A percentile compares a stretch with the other conserved stretches of the same genome.
Evolutionary conservation across 768 basidiomycete genomes (phyloP).

Genomic region (Hericium alpestre): DNA sequence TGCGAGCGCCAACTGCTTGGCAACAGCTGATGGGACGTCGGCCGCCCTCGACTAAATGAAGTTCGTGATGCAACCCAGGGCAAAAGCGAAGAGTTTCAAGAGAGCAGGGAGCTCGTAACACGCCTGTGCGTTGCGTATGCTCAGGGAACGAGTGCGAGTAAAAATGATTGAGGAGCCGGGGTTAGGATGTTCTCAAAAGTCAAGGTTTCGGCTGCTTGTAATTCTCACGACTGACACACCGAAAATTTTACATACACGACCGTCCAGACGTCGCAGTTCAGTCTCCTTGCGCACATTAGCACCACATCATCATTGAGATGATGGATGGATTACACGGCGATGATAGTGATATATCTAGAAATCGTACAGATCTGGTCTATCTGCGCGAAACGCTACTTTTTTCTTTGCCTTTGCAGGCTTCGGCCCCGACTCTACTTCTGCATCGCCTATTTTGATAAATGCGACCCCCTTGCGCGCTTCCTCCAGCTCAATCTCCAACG

Average conservation of each 20-base stretch:
- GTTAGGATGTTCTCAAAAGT: too few relatives aligned
- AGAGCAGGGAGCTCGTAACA: too few relatives aligned
- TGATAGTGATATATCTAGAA: conserved; percentile 22
- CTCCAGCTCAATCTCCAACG: conserved; percentile 36
- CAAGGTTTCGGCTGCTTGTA: too few relatives aligned
- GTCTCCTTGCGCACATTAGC: neutral
- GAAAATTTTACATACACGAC: neutral
- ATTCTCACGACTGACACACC: neutral
- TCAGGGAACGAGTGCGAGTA: too few relatives aligned
- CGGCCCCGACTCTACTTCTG: conserved; percentile 14
- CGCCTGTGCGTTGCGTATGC: too few relatives aligned
- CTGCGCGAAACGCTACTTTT: conserved; percentile 58
- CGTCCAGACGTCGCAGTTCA: neutral
- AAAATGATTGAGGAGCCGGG: too few relatives aligned
- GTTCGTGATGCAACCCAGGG: too few relatives aligned
- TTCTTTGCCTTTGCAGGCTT: conserved; percentile 52
- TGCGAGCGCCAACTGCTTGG: neutral
- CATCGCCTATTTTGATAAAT: conserved; percentile 3
- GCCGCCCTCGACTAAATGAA: neutral
- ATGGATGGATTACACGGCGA: neutral
- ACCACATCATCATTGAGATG: neutral
- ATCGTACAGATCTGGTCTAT: conserved; percentile 63
- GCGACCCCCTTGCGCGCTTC: conserved; percentile 8
- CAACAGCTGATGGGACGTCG: neutral
- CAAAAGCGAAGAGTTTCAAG: too few relatives aligned